Evolutionary conservation across 805 yeast genomes (phyloP), one percentile per base, ranked within the genome.

Genomic region (Monosporozyma aerobia): DNA sequence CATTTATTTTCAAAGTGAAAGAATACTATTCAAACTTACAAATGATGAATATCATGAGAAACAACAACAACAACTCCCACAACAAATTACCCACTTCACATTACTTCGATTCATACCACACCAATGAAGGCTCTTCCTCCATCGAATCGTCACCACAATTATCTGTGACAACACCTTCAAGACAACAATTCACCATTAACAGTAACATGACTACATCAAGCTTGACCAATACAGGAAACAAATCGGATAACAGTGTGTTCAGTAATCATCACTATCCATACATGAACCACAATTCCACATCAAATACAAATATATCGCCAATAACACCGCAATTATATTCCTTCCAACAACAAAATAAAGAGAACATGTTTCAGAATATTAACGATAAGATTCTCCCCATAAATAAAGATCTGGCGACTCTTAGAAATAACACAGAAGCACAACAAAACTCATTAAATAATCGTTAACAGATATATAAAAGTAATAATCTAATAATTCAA

Each of bases 181-280:
- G 45, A 41, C 45, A 41, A 41, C 45, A 41, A 41, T 41, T 41
- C 14, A 13, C 29, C 8, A 41, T 41, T 13, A 41, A 41, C 7
- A 41, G 45, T 22, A 41, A 23, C 23, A 11, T 23, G 14, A 23
- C 29, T n/a, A 41, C 30, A 19, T 13, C 29, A 11, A 41, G 69
- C 44, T 56, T 64, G 57, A 61, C 68, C 57, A 64, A 65, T 50
- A 57, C 59, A 5, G 61, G 66, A 48, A 60, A 63, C 7, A 63
- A 63, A 50, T 66, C 69, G 6, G 69, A 66, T 37, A 64, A 61
- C 44, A 63, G 68, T 48, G 59, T 66, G n/a, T 66, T 66, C 53
- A 64, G 69, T 52, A 53, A 59, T 14, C 50, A 47, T 8, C 51
- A 41, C 51, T 39, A 53, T 57, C 13, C 65, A 64, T 41, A 61